A percentile compares a stretch with the other conserved stretches of the same genome.
These are phyloP conservation scores for Angophora floribunda DNA, from an alignment of 345 rosid genomes.

Conservation along the genomic window DNA sequence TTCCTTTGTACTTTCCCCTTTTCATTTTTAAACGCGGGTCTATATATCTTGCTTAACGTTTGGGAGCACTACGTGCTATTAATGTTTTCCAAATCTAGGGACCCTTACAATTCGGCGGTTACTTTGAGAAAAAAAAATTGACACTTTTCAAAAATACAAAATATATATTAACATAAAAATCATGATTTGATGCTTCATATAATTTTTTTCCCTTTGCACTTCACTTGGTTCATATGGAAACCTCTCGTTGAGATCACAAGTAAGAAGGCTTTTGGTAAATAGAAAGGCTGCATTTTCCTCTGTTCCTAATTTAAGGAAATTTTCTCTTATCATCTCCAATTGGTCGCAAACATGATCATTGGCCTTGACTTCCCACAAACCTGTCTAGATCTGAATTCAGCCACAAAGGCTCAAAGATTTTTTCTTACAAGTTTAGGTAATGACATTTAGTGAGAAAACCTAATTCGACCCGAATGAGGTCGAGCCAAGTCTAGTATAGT, in stretches of 20 bases:
- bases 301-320: not conserved
- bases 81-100: not conserved
- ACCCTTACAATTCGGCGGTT: not conserved
- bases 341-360: not conserved
- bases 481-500: not conserved
- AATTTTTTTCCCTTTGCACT: not conserved
- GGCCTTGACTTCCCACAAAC: not conserved
- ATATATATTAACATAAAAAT: not conserved
- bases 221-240: not conserved
- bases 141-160: not conserved
- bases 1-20: not conserved
- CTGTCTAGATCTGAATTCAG: not conserved
- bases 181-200: too few relatives aligned
- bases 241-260: not conserved
- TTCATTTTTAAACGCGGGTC: not conserved
- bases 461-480: not conserved
- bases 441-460: not conserved
- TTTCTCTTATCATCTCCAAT: not conserved
- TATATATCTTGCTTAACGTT: not conserved
- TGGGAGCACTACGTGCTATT: not conserved
- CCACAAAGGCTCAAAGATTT: not conserved
- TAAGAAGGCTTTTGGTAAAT: not conserved
- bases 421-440: not conserved
- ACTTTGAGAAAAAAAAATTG: not conserved
- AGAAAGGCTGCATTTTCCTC: not conserved